Conservation (phyloP, 257 asterid genomes). For the Solanum gandarillasii region DNA sequence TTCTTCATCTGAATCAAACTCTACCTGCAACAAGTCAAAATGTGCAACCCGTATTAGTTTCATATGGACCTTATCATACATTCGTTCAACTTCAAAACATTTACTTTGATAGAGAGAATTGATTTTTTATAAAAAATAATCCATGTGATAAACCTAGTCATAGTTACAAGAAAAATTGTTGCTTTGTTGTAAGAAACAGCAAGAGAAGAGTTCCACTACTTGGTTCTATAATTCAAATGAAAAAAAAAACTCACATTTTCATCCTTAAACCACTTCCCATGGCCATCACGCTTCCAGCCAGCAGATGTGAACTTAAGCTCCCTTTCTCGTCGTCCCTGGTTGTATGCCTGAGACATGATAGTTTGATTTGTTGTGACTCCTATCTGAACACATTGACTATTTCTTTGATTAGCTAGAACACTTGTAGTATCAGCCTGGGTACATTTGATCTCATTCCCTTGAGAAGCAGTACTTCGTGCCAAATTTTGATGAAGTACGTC, state of each 20-base stretch:
- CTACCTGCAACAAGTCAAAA: slow-evolving; percentile 40
- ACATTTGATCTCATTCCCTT: slow-evolving; percentile 11
- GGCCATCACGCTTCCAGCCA: slow-evolving; percentile 73
- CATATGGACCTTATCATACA: neutral
- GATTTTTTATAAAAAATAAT: neutral
- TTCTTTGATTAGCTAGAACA: slow-evolving; percentile 1
- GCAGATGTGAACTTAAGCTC: slow-evolving; percentile 72
- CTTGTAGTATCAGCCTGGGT: neutral
- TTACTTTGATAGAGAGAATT: neutral
- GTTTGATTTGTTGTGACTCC: slow-evolving; percentile 8
- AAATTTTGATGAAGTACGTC: slow-evolving; percentile 19
- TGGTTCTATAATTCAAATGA: neutral
- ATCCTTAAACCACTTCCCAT: slow-evolving; percentile 77
- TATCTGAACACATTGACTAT: slow-evolving; percentile 5
- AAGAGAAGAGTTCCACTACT: neutral
- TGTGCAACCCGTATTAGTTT: neutral
- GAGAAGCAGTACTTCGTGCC: neutral
- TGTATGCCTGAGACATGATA: neutral
- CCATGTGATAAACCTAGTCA: neutral
- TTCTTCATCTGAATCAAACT: slow-evolving; percentile 84
- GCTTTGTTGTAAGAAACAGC: neutral
- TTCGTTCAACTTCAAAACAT: neutral
- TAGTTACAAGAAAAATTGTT: neutral
- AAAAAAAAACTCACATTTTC: slow-evolving; percentile 43
- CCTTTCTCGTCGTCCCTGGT: slow-evolving; percentile 29